phyloP scores from a whole-genome alignment of 306 rosid genomes.

The Vigna unguiculata region DNA sequence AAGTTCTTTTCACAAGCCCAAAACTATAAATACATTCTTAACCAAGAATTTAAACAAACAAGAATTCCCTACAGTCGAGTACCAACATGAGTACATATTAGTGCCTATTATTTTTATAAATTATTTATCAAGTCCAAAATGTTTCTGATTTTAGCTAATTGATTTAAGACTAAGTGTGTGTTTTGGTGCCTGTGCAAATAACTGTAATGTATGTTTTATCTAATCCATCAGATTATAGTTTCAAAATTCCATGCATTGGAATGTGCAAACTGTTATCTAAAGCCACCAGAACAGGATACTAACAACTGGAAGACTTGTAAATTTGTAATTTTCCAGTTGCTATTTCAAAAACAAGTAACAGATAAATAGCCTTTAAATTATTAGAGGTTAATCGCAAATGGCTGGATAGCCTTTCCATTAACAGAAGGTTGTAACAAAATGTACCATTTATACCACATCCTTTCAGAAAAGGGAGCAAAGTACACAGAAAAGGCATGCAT shows the following conservation, averaged over 20 bases:
- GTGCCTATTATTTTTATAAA: background rate
- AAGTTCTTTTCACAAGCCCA: constrained; percentile 7
- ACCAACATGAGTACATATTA: background rate
- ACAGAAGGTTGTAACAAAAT: background rate
- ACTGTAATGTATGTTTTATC: no score
- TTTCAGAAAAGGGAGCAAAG: constrained; percentile 7
- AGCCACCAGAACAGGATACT: no score
- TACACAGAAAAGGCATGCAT: constrained; percentile 11
- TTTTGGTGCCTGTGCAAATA: no score
- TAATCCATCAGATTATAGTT: no score
- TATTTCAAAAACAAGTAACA: background rate
- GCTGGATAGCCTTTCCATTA: background rate
- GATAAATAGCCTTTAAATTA: background rate
- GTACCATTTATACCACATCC: background rate
- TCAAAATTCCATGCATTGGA: no score
- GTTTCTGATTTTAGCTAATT: background rate
- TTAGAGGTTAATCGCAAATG: background rate
- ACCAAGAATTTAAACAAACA: constrained; percentile 29
- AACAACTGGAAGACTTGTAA: constrained; percentile 17
- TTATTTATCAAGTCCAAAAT: background rate
- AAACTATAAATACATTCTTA: background rate
- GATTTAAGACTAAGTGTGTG: background rate
- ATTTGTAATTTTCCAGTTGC: background rate
- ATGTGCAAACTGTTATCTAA: no score
- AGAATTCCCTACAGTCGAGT: background rate